phyloP scores from a whole-genome alignment of 2,329 filamentous ascomycete genomes.

The Fusarium bactridioides region DNA sequence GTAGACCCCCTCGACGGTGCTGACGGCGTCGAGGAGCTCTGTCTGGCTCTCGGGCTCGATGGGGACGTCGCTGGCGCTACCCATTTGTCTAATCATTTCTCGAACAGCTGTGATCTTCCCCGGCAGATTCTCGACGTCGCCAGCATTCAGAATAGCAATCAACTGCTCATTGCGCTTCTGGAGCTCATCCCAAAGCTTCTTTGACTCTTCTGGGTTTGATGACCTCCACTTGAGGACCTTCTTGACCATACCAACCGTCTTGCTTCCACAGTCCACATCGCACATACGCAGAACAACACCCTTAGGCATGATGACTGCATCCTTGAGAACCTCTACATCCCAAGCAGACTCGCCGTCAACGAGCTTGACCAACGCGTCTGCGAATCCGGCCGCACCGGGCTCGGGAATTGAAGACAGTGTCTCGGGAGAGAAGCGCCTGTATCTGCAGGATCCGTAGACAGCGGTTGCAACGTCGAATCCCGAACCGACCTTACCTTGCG shows the following conservation, averaged over 20 bases:
- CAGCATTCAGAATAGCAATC: conserved; percentile 67
- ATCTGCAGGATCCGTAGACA: conserved; percentile 89
- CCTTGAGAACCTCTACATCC: conserved; percentile 81
- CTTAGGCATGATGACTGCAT: conserved; percentile 72
- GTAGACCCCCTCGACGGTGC: conserved; percentile 77
- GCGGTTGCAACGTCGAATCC: conserved; percentile 96
- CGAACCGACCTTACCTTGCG: conserved; percentile 94
- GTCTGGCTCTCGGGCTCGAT: conserved; percentile 92
- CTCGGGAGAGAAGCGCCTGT: conserved; percentile 88
- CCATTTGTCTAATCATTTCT: conserved; percentile 79
- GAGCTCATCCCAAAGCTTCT: conserved; percentile 75
- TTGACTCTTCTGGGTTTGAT: conserved; percentile 68
- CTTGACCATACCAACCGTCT: conserved; percentile 96
- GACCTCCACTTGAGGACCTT: conserved; percentile 84
- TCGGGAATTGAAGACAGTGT: conserved; percentile 74
- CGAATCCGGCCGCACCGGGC: conserved; percentile 72
- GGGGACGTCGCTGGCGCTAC: conserved; percentile 75
- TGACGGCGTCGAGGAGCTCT: conserved; percentile 79
- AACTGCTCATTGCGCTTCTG: conserved; percentile 78
- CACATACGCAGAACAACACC: conserved; percentile 88
- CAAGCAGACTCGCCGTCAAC: conserved; percentile 73
- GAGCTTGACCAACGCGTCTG: conserved; percentile 66
- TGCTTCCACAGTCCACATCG: conserved; percentile 92
- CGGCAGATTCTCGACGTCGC: conserved; percentile 53
- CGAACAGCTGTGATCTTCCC: conserved; percentile 60